Conservation (phyloP, 2,329 filamentous ascomycete species). For the Claviceps sp. region DNA sequence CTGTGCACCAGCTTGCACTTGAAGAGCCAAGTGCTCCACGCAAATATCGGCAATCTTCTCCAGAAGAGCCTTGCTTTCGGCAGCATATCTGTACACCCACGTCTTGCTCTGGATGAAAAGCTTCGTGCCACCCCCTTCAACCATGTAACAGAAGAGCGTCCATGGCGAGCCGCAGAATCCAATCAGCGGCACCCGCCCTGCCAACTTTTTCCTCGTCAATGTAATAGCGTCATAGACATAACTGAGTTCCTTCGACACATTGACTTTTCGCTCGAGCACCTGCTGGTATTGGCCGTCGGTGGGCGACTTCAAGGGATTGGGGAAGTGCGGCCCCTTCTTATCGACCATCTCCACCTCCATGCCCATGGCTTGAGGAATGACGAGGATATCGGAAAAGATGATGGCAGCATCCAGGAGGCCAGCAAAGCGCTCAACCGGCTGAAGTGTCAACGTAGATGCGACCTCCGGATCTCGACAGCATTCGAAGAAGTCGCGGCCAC, state of each 20-base stretch:
- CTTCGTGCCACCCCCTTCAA: constrained; percentile 92
- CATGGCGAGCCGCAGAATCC: constrained; percentile 96
- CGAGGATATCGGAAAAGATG: constrained; percentile 97
- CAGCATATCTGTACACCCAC: constrained; percentile 84
- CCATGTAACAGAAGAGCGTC: constrained; percentile 98
- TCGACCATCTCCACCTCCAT: constrained; percentile 99
- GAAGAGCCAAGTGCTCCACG: constrained; percentile 83
- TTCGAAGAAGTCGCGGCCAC: constrained; percentile 84
- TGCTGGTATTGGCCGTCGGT: constrained; percentile 70
- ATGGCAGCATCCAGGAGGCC: constrained; percentile 93
- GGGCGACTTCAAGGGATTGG: constrained; percentile 65
- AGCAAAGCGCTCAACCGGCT: constrained; percentile 82
- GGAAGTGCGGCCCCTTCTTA: constrained; percentile 93
- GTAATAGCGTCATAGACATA: constrained; percentile 97
- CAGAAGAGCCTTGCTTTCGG: constrained; percentile 67
- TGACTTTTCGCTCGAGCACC: constrained; percentile 64
- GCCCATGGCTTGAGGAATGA: constrained; percentile 94
- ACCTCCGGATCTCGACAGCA: constrained; percentile 91
- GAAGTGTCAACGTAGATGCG: constrained; percentile 82
- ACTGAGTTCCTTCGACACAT: constrained; percentile 70
- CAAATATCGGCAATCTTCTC: constrained; percentile 90
- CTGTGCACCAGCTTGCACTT: constrained; percentile 88
- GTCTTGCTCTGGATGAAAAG: constrained; percentile 89
- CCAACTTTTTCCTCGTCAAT: constrained; percentile 73
- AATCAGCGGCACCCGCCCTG: constrained; percentile 80